A percentile compares a stretch with the other conserved stretches of the same genome.
phyloP scores from a whole-genome alignment of 1,139 yeast species.

The Kodamaea arcana region DNA sequence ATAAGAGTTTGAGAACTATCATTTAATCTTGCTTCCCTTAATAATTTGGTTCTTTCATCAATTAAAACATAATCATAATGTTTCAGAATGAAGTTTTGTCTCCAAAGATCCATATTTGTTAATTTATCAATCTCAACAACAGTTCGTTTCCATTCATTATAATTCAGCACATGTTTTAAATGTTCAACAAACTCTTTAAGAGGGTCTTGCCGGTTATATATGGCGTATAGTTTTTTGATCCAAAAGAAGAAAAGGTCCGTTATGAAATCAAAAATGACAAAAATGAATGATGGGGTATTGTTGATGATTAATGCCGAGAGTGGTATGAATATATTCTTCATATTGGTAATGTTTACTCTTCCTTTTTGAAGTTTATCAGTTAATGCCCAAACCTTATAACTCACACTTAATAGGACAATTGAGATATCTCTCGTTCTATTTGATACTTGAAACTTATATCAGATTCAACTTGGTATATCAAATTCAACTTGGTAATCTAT shows the following conservation, averaged over 20 bases:
- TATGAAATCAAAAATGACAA: slow-evolving; percentile 59
- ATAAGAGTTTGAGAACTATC: slow-evolving; percentile 59
- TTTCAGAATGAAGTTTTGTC: slow-evolving; percentile 78
- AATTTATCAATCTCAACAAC: slow-evolving; percentile 61
- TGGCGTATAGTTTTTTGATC: slow-evolving; percentile 39
- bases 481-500: too few relatives aligned
- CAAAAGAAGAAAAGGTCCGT: slow-evolving; percentile 60
- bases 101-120: slow-evolving; percentile 73
- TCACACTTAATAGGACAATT: too few relatives aligned
- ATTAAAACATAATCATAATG: slow-evolving; percentile 84
- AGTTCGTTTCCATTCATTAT: slow-evolving; percentile 58
- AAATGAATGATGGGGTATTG: slow-evolving; percentile 56
- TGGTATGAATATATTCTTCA: slow-evolving; percentile 16
- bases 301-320: slow-evolving; percentile 29
- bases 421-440: too few relatives aligned
- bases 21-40: slow-evolving; percentile 58
- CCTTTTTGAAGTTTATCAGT: too few relatives aligned
- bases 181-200: slow-evolving; percentile 36
- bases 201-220: slow-evolving; percentile 39
- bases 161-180: slow-evolving; percentile 42
- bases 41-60: slow-evolving; percentile 61
- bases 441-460: too few relatives aligned
- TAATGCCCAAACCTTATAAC: too few relatives aligned
- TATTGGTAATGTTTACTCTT: too few relatives aligned
- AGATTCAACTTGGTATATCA: too few relatives aligned